Conservation (phyloP, 2,329 filamentous ascomycete genomes). For the Cercospora brassicicola region DNA sequence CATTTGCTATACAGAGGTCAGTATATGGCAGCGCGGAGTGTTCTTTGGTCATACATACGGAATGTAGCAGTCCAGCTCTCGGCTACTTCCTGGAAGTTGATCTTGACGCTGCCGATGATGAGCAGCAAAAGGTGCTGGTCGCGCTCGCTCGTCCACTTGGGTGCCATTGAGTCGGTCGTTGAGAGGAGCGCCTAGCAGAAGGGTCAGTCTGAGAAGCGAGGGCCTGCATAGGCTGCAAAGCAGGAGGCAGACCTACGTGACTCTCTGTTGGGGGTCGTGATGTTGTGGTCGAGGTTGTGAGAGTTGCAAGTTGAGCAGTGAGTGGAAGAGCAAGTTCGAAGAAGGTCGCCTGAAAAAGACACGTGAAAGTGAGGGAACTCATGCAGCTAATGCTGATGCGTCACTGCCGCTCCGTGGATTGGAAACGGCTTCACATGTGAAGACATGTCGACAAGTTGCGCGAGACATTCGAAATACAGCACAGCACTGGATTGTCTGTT, state of each 20-base stretch:
- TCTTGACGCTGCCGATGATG: slow-evolving; percentile 23
- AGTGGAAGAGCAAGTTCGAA: not conserved
- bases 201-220: not conserved
- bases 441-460: not conserved
- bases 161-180: slow-evolving; percentile 20
- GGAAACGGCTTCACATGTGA: not conserved
- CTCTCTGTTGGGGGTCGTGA: not conserved
- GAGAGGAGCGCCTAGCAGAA: not conserved
- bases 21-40: too few species aligned
- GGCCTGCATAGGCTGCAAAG: not conserved
- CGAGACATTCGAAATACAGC: not conserved
- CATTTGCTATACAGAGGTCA: slow-evolving; percentile 19
- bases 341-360: not conserved
- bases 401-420: not conserved
- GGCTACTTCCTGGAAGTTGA: slow-evolving; percentile 21
- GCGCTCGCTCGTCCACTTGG: slow-evolving; percentile 28
- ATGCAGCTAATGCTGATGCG: not conserved
- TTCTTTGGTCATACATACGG: slow-evolving; percentile 5
- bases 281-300: not conserved
- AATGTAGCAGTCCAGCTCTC: slow-evolving; percentile 24
- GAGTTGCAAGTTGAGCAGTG: not conserved
- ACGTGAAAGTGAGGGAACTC: not conserved
- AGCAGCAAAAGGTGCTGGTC: slow-evolving; percentile 33
- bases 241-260: not conserved
- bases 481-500: not conserved